Evolutionary conservation across 2,329 filamentous ascomycete genomes (phyloP).

Genomic region (Lecanoromycetidae sp.): DNA sequence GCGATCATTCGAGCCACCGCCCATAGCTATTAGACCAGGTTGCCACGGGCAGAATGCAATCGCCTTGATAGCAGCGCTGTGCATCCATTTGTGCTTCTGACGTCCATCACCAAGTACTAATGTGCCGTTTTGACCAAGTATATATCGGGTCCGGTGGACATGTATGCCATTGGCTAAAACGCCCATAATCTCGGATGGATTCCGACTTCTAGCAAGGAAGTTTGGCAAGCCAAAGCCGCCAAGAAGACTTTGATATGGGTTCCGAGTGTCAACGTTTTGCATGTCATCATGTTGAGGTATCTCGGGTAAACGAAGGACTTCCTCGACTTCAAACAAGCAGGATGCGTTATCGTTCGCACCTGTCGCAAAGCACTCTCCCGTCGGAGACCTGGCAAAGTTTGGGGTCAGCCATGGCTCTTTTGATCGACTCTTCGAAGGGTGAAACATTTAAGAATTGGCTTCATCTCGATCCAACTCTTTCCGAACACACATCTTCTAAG

Average conservation of each 20-base stretch:
- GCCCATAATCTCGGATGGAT: slow-evolving; percentile 2
- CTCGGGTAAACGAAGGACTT: slow-evolving; percentile 34
- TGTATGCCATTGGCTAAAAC: slow-evolving; percentile 1
- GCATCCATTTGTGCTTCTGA: slow-evolving; percentile 61
- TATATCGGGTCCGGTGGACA: not conserved
- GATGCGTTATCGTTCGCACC: slow-evolving; percentile 90
- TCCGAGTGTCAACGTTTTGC: slow-evolving; percentile 1
- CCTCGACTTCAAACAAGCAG: slow-evolving; percentile 61
- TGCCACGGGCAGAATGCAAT: slow-evolving; percentile 97
- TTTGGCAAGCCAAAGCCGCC: slow-evolving; percentile 19
- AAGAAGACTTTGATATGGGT: slow-evolving; percentile 14
- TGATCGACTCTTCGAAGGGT: too few species aligned
- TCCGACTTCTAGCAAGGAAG: slow-evolving; percentile 1
- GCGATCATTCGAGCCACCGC: slow-evolving; percentile 86
- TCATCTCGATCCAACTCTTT: too few species aligned
- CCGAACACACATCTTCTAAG: too few species aligned
- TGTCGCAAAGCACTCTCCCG: slow-evolving; percentile 67
- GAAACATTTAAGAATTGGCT: too few species aligned
- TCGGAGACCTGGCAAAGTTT: too few species aligned
- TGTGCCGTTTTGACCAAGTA: slow-evolving; percentile 23
- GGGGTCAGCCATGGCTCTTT: too few species aligned
- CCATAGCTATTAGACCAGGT: slow-evolving; percentile 71
- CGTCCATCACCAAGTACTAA: slow-evolving; percentile 42
- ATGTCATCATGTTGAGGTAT: not conserved
- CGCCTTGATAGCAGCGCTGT: slow-evolving; percentile 86